Evolutionary conservation across 805 yeast genomes (phyloP).

Genomic region (Cyberlindnera petersonii): DNA sequence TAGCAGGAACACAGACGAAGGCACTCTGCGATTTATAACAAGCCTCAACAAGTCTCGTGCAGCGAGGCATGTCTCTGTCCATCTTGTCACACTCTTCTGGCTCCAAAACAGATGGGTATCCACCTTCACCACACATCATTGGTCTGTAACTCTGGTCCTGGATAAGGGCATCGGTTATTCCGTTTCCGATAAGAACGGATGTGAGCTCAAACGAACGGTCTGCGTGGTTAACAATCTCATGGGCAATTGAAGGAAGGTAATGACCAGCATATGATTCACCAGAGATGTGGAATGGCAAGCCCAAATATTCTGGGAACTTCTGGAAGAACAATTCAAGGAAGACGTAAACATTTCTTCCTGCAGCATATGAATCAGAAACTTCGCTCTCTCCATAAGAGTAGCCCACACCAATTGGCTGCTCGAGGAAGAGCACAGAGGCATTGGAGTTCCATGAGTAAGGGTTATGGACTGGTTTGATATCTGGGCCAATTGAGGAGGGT

Average conservation of each 20-base stretch:
- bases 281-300: conserved; percentile 65
- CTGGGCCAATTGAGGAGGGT: conserved; percentile 67
- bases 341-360: conserved; percentile 83
- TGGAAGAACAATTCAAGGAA: conserved; percentile 81
- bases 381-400: conserved; percentile 70
- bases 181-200: conserved; percentile 88
- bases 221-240: conserved; percentile 43
- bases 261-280: conserved; percentile 88
- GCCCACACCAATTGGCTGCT: conserved; percentile 93
- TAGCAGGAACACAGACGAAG: conserved; percentile 81
- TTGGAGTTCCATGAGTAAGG: conserved; percentile 89
- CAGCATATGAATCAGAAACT: conserved; percentile 70
- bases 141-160: conserved; percentile 82
- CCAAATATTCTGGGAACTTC: conserved; percentile 69
- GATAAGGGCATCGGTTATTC: conserved; percentile 78
- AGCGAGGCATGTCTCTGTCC: conserved; percentile 59
- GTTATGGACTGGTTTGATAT: conserved; percentile 67
- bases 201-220: conserved; percentile 59
- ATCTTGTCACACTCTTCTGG: conserved; percentile 67
- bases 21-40: conserved; percentile 64
- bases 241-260: conserved; percentile 69
- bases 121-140: conserved; percentile 94
- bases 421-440: conserved; percentile 86
- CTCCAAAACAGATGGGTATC: conserved; percentile 67
- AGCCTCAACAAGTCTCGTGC: conserved; percentile 54